A percentile compares a stretch with the other conserved stretches of the same genome.
These are phyloP conservation scores for Wickerhamomyces sp. DNA, from an alignment of 1,139 yeast species.

Conservation along the genomic window DNA sequence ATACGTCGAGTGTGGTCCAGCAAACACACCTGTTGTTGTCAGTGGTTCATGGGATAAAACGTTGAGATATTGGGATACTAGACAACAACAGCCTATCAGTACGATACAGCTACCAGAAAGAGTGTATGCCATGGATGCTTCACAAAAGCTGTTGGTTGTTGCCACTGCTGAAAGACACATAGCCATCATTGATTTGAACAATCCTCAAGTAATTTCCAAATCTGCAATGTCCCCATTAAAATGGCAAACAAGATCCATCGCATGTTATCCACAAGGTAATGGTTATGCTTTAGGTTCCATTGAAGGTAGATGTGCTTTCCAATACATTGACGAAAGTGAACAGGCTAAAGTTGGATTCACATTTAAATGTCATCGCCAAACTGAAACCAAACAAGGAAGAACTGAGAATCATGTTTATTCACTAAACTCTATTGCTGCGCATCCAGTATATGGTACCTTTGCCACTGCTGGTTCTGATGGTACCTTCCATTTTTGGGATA, in stretches of 20 bases:
- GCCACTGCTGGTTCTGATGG: constrained; percentile 97
- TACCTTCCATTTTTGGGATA: constrained; percentile 93
- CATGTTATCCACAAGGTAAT: constrained; percentile 85
- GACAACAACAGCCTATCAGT: constrained; percentile 80
- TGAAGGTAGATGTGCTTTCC: constrained; percentile 97
- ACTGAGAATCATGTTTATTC: constrained; percentile 59
- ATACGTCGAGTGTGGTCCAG: constrained; percentile 77
- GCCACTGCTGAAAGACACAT: constrained; percentile 91
- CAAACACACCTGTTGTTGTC: constrained; percentile 78
- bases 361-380: constrained; percentile 87
- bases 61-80: constrained; percentile 86
- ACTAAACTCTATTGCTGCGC: constrained; percentile 77
- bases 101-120: constrained; percentile 84
- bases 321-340: constrained; percentile 80
- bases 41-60: constrained; percentile 98
- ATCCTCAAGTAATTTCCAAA: constrained; percentile 81
- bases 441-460: constrained; percentile 87
- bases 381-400: constrained; percentile 28
- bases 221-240: constrained; percentile 76
- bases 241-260: constrained; percentile 79
- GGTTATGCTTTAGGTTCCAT: constrained; percentile 92
- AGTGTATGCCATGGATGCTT: constrained; percentile 84
- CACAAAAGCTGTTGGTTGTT: constrained; percentile 77
- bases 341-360: constrained; percentile 75
- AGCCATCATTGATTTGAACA: constrained; percentile 68